Evolutionary conservation across 148 eudicot species (phyloP).

Genomic region (Polygonum aviculare): DNA sequence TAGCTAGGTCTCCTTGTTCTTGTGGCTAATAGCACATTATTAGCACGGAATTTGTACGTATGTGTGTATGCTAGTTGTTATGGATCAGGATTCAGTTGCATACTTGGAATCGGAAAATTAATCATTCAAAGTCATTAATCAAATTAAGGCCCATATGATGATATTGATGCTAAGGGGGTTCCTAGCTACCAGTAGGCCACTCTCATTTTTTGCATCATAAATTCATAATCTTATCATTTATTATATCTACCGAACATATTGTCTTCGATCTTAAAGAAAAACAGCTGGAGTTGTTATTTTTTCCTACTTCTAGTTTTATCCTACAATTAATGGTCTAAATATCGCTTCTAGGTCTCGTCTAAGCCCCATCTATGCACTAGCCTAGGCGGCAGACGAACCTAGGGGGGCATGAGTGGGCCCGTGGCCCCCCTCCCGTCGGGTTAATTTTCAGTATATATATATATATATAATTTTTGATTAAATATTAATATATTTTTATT

Average conservation of each 20-base stretch:
- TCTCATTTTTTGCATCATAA: neutral
- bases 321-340: too few relatives aligned
- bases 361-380: too few relatives aligned
- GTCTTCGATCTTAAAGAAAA: neutral
- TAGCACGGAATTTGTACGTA: neutral
- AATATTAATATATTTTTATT: too few relatives aligned
- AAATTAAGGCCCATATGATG: neutral
- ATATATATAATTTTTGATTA: too few relatives aligned
- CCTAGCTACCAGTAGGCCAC: slow-evolving; percentile 1
- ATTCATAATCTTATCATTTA: neutral
- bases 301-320: neutral
- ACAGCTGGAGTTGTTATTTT: neutral
- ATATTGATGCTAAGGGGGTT: neutral
- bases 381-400: too few relatives aligned
- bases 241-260: neutral
- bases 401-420: too few relatives aligned
- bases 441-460: too few relatives aligned
- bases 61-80: neutral
- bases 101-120: neutral
- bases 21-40: neutral
- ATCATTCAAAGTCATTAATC: neutral
- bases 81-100: neutral
- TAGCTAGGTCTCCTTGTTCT: neutral
- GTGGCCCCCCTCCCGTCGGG: too few relatives aligned
- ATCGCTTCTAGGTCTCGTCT: too few relatives aligned